Conservation (phyloP, 345 rosid species). For the Geranium rotundifolium region DNA sequence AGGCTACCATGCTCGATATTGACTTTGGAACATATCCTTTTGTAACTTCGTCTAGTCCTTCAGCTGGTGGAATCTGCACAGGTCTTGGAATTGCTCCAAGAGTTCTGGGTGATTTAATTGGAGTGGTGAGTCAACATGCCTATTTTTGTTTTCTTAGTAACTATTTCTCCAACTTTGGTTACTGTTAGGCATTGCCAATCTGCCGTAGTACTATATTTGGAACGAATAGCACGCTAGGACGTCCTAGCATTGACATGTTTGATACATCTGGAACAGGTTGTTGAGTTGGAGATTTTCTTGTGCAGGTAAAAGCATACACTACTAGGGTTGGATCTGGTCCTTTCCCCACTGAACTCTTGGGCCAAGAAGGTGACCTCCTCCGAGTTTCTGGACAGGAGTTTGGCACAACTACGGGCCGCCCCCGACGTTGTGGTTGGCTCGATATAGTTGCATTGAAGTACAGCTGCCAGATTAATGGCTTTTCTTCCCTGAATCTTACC, state of each 20-base stretch:
- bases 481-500: conserved; percentile 91
- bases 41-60: conserved; percentile 94
- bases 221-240: too few species aligned
- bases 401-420: conserved; percentile 97
- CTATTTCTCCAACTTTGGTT: background rate
- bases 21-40: conserved; percentile 97
- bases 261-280: too few species aligned
- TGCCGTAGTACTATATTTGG: too few species aligned
- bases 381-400: conserved; percentile 88
- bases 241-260: too few species aligned
- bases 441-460: conserved; percentile 83
- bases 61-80: conserved; percentile 93
- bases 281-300: background rate
- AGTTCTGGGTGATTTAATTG: conserved; percentile 82
- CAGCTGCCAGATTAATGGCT: conserved; percentile 83
- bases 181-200: too few species aligned
- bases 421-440: conserved; percentile 99
- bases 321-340: conserved; percentile 99
- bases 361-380: conserved; percentile 78
- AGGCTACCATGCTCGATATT: conserved; percentile 92
- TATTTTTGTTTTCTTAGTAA: background rate
- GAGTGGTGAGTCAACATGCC: conserved; percentile 52
- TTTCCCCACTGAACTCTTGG: conserved; percentile 89
- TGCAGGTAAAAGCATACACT: conserved; percentile 93
- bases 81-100: conserved; percentile 96